Conservation (phyloP, 2,329 filamentous ascomycete genomes). For the Neocatenulostroma microsporum region DNA sequence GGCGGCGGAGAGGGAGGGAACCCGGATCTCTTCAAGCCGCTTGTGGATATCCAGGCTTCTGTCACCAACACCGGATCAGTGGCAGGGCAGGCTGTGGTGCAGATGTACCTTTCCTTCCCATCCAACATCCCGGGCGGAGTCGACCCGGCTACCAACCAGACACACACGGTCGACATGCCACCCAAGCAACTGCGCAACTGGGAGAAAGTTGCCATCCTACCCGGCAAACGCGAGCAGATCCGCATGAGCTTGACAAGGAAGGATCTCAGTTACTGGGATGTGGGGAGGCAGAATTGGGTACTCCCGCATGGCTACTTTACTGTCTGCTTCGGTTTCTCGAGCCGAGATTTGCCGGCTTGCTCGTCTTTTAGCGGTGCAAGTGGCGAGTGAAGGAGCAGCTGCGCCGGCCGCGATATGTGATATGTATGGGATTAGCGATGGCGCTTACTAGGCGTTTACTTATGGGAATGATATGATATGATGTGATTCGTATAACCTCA, state of each 20-base stretch:
- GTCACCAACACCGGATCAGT: constrained; percentile 55
- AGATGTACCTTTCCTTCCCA: constrained; percentile 48
- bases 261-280: constrained; percentile 30
- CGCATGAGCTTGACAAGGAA: constrained; percentile 24
- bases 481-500: too few relatives aligned
- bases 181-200: constrained; percentile 39
- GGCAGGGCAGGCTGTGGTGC: constrained; percentile 48
- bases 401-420: too few relatives aligned
- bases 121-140: too few relatives aligned
- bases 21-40: constrained; percentile 54
- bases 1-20: constrained; percentile 64
- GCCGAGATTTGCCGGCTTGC: constrained; percentile 36
- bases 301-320: constrained; percentile 25
- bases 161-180: constrained; percentile 35
- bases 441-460: too few relatives aligned
- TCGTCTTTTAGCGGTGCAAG: too few relatives aligned
- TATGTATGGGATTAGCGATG: too few relatives aligned
- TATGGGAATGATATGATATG: too few relatives aligned
- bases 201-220: constrained; percentile 33
- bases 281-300: constrained; percentile 30
- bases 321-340: constrained; percentile 23
- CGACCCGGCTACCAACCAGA: not conserved
- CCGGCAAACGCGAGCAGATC: constrained; percentile 12
- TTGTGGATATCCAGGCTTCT: constrained; percentile 44
- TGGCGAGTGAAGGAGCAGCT: too few relatives aligned